Conservation (phyloP, 495 filamentous ascomycete genomes). For the Schizothecium vesticola region DNA sequence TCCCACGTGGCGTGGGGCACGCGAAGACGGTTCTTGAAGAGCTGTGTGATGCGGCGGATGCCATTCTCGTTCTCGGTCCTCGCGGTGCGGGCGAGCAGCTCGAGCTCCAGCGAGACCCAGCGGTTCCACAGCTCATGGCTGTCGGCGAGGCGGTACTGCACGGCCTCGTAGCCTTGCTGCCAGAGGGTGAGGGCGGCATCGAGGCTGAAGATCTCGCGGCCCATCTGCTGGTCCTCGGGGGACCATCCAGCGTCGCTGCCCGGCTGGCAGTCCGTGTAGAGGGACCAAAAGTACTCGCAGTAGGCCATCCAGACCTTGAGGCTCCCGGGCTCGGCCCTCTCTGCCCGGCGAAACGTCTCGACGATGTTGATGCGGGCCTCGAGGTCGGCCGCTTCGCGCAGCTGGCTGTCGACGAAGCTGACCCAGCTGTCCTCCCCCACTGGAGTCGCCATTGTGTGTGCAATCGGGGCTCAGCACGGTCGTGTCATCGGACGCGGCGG, state of each 20-base stretch:
- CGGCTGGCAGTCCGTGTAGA: slow-evolving; percentile 61
- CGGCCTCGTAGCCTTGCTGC: slow-evolving; percentile 70
- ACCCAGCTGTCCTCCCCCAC: slow-evolving; percentile 54
- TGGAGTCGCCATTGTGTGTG: slow-evolving; percentile 44
- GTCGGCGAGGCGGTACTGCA: slow-evolving; percentile 74
- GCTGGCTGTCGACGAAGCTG: slow-evolving; percentile 47
- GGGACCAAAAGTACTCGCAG: slow-evolving; percentile 76
- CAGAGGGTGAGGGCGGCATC: slow-evolving; percentile 72
- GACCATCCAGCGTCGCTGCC: slow-evolving; percentile 58
- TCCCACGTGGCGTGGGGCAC: slow-evolving; percentile 83
- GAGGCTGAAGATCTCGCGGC: slow-evolving; percentile 73
- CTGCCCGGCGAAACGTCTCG: slow-evolving; percentile 74
- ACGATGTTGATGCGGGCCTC: slow-evolving; percentile 65
- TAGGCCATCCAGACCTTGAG: slow-evolving; percentile 83
- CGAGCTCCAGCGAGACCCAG: slow-evolving; percentile 58
- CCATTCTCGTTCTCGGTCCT: slow-evolving; percentile 51
- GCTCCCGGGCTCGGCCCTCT: slow-evolving; percentile 77
- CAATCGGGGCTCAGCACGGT: slow-evolving; percentile 11
- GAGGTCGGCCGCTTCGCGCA: slow-evolving; percentile 44
- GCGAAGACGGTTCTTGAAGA: slow-evolving; percentile 69
- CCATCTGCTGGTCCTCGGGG: slow-evolving; percentile 68
- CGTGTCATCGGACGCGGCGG: slow-evolving; percentile 22
- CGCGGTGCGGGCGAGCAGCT: slow-evolving; percentile 49
- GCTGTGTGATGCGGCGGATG: slow-evolving; percentile 57
- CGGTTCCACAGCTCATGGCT: slow-evolving; percentile 88